Percentiles rank a stretch among this genome's conserved stretches.
Conservation (phyloP, 441 rosid species). For the Populus hybrid region DNA sequence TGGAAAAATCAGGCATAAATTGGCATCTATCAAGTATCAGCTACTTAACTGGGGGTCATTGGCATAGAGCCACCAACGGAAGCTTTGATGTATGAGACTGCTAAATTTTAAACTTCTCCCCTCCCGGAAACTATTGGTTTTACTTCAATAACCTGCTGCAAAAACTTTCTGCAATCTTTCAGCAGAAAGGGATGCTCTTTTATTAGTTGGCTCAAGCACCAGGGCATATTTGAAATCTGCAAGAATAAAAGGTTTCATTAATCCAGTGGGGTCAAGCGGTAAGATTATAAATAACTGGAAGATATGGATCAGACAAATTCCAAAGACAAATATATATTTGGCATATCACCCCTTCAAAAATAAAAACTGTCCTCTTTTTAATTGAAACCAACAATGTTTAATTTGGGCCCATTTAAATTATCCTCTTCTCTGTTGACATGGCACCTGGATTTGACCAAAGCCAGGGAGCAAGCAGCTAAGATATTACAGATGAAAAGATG, state of each 20-base stretch:
- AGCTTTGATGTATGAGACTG: background rate
- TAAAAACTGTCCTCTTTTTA: background rate
- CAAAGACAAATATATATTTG: background rate
- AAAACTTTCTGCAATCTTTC: constrained; percentile 63
- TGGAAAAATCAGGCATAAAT: background rate
- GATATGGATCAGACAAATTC: background rate
- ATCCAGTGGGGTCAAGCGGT: background rate
- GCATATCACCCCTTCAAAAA: background rate
- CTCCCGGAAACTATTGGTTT: background rate
- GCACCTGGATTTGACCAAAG: background rate
- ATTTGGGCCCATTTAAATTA: background rate
- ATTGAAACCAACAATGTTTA: background rate
- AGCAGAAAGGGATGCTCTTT: constrained; percentile 73
- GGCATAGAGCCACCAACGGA: background rate
- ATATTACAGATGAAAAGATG: background rate
- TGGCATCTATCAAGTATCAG: background rate
- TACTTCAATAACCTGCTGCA: constrained; percentile 22
- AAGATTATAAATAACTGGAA: background rate
- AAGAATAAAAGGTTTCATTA: background rate
- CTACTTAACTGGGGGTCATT: background rate
- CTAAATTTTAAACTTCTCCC: background rate
- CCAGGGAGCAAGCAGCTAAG: background rate
- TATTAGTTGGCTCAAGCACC: constrained; percentile 93
- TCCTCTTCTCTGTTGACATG: background rate
- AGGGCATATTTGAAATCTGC: constrained; percentile 81